These are phyloP conservation scores for Bryoerythrophyllum caledonicum DNA, from an alignment of 225 moss, liverwort and hornwort genomes.

Conservation along the genomic window DNA sequence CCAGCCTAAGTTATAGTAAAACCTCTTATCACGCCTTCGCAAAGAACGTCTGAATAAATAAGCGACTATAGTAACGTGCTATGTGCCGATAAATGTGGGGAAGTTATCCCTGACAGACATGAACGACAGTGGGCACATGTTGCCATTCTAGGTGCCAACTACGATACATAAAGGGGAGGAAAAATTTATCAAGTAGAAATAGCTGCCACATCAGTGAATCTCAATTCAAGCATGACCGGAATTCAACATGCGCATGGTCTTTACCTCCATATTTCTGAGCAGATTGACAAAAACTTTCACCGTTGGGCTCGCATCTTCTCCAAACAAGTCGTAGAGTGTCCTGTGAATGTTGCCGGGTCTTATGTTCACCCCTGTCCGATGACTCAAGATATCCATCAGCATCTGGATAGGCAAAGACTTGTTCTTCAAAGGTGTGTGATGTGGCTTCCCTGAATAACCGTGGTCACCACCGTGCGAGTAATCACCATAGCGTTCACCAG, in stretches of 20 bases:
- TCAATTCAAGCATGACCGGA: background rate
- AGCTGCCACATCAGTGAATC: conserved; percentile 10
- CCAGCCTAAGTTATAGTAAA: background rate
- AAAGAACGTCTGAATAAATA: background rate
- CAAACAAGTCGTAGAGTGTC: conserved; percentile 55
- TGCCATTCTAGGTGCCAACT: background rate
- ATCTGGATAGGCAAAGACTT: conserved; percentile 45
- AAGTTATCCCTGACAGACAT: background rate
- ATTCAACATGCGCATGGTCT: background rate
- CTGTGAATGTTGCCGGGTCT: conserved; percentile 53
- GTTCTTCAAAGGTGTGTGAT: conserved; percentile 39
- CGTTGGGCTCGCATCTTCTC: conserved; percentile 58
- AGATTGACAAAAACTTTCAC: conserved; percentile 55
- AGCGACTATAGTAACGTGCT: background rate
- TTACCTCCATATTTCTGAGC: conserved; percentile 34
- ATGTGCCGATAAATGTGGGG: background rate
- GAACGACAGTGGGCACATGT: background rate
- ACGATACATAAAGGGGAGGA: background rate
- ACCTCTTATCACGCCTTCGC: background rate
- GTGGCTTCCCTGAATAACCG: conserved; percentile 49
- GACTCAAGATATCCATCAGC: conserved; percentile 48
- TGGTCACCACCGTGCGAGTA: conserved; percentile 25
- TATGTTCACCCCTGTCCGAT: conserved; percentile 45
- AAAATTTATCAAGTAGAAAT: background rate
- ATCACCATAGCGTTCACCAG: conserved; percentile 18